phyloP scores from a whole-genome alignment of 257 asterid species.

The Solanum virginianum region DNA sequence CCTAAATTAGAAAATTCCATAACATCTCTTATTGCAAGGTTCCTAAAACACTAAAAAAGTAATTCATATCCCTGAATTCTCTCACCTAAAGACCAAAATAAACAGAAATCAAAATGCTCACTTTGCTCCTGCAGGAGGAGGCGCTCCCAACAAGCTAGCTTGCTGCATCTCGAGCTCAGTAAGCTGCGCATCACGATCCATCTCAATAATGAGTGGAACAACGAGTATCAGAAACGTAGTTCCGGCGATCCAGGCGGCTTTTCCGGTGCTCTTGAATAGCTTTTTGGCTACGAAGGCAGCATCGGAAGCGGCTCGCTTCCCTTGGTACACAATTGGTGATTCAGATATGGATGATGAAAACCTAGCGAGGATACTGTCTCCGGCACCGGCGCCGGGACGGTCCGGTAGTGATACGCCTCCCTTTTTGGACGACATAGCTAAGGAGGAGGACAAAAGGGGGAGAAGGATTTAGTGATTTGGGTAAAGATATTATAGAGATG shows the following conservation, averaged over 20 bases:
- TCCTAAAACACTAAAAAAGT: not conserved
- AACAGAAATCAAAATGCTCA: not conserved
- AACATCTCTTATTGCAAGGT: not conserved
- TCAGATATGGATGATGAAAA: constrained; percentile 25
- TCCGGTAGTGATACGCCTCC: constrained; percentile 17
- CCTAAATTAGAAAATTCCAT: not conserved
- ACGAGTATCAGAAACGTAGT: constrained; percentile 62
- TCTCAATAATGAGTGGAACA: constrained; percentile 74
- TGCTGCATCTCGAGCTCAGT: constrained; percentile 73
- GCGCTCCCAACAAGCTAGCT: constrained; percentile 63
- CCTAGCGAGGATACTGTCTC: constrained; percentile 7
- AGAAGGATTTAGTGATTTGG: not conserved
- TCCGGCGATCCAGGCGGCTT: constrained; percentile 87
- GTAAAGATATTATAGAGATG: not conserved
- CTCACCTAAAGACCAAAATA: not conserved
- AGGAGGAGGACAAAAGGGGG: not conserved
- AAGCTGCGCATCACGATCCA: constrained; percentile 78
- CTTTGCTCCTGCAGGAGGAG: constrained; percentile 14
- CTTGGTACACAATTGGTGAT: constrained; percentile 52
- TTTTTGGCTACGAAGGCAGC: constrained; percentile 51
- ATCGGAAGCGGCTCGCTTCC: constrained; percentile 58
- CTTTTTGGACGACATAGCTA: constrained; percentile 2
- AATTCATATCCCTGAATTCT: not conserved
- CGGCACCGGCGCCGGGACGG: constrained; percentile 1
- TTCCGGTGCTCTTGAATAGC: constrained; percentile 70